phyloP scores from a whole-genome alignment of 169 alveolate species.

The Perkinsus marinus region DNA sequence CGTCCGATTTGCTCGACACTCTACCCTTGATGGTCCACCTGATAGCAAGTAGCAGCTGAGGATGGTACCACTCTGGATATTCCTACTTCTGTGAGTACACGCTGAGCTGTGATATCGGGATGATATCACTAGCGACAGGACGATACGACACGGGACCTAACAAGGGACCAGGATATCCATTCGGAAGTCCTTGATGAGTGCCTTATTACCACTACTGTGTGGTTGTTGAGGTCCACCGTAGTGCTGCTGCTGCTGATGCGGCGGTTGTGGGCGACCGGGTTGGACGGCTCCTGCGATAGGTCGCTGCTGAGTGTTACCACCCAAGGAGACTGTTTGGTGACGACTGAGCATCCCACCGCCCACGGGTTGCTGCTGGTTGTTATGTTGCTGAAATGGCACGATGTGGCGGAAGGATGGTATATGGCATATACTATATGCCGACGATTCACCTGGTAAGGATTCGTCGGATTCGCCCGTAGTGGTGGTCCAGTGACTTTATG shows the following conservation, averaged over 20 bases:
- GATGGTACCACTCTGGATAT: not conserved
- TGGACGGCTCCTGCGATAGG: not conserved
- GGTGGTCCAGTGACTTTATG: not conserved
- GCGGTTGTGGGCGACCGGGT: too few species aligned
- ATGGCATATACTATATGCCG: not conserved
- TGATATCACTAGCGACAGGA: not conserved
- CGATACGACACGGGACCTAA: not conserved
- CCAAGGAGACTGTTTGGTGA: not conserved
- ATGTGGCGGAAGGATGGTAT: not conserved
- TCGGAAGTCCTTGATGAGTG: too few species aligned
- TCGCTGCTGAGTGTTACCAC: not conserved
- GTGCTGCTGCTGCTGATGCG: not conserved
- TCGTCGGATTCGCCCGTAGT: not conserved
- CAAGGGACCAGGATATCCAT: too few species aligned
- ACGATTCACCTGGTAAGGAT: not conserved
- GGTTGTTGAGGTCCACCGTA: not conserved
- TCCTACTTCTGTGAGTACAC: not conserved
- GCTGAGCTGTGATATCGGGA: not conserved
- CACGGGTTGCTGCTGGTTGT: not conserved
- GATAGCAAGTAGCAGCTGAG: not conserved
- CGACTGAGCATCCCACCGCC: not conserved
- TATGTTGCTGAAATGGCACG: not conserved
- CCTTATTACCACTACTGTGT: too few species aligned
- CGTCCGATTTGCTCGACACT: conserved; percentile 21
- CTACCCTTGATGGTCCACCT: conserved; percentile 28